Evolutionary conservation across 2,329 filamentous ascomycete species (phyloP), one percentile per base, ranked within the genome.

Genomic region (Penicillium capsulatum): DNA sequence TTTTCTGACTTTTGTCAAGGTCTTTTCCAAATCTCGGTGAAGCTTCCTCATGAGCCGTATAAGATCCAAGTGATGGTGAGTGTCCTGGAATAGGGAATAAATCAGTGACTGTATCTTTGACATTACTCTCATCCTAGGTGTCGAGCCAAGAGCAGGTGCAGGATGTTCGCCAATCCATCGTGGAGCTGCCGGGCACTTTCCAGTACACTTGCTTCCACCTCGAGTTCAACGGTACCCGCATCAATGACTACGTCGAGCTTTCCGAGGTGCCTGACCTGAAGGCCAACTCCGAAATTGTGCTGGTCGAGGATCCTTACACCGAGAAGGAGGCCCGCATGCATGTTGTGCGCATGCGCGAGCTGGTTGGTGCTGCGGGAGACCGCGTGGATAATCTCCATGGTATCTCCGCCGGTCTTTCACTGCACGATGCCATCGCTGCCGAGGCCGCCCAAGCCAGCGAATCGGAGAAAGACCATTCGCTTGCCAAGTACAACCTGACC

Each of bases 151-250:
- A 98, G 70, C 91, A 96, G 66, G 84, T 97, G 46, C 92, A 97
- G 68, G 92, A 98, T 73, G 83, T 98, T 56, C 86, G 92, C 53
- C 92, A 97, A 69, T 91, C 90, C 47, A 86, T 98, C 63, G 89
- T 96, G 69, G 92, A 98, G 68, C 77, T 89, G 34, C 92, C 92
- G 4, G 77, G 84, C 44, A 94, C 91, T 36, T 92, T 96, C 71
- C 89, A 94, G 68, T 96, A 96, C 73, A 94, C 92, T 37, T 98
- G 92, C 75, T 98, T 98, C 73, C 92, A 98, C 70, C 81, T 98
- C 57, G 90, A 97, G 70, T 83, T 90, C 70, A 83, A 86, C 44
- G 87, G 88, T 53, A 74, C 86, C 67, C 84, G 86, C 51, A 84
- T 98, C 75, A 97, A 97, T 66, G 92, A 98, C 68, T 97, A 92